Evolutionary conservation across 2,329 filamentous ascomycete genomes (phyloP), one percentile per base, ranked within the genome.

Genomic region (Diaporthe ampelina): DNA sequence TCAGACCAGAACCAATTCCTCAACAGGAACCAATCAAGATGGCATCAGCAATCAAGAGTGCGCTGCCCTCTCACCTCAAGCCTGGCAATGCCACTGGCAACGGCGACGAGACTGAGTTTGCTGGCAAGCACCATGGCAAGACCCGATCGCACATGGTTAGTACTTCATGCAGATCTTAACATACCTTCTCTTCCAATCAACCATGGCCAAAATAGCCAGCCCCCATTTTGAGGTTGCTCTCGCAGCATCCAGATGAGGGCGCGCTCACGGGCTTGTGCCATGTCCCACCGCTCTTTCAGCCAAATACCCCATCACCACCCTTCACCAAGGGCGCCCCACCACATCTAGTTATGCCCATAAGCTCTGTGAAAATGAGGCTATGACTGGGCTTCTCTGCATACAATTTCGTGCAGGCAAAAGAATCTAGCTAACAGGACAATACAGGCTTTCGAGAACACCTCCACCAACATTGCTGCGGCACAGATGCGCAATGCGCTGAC

Each of bases 401-500:
- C 9, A 54, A 21, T 26, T 26, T 2, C n/a, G 21, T n/a, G 19
- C 29, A 19, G 52, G 7, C 21, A 10, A 48, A 3, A 37, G 21
- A 11, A 54, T n/a, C 45, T 43, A 13, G 37, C 74, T 76, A 35
- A 76, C 68, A 58, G n/a, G 24, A n/a, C 19, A 11, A 52, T 17
- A 19, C 84, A 98, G 97, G 97, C 97, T 77, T 99, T 99, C 85
- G 97, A 99, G 87, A 98, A 98, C 91, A 97, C 97, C 79, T 98
- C 96, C 73, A 99, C 97, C 82, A 98, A 95, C 81, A 96, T 99
- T 78, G 97, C 97, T 76, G 97, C 97, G 73, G 97, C 95, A 76
- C 97, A 99, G 89, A 99, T 99, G 97, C 95, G 97, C 86, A 99
- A 99, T 90, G 91, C 95, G 76, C 90, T 99, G 84, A 98, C 98